These are phyloP conservation scores for Crithidia acanthocephali DNA, from an alignment of 208 protist species.

Conservation along the genomic window DNA sequence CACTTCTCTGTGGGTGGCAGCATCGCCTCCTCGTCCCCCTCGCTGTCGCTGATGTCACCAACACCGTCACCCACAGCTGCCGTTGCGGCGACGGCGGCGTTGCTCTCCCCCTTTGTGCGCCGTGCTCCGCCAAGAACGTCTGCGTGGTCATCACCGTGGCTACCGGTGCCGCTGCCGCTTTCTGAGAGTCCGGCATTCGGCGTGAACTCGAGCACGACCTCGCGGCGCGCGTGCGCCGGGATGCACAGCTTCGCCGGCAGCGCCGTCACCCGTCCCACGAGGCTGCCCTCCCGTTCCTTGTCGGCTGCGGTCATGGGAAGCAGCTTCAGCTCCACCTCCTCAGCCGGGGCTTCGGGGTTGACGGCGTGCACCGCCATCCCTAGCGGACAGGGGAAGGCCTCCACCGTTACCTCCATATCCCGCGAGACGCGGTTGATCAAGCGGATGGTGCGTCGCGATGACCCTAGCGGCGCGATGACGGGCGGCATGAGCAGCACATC, in stretches of 20 bases:
- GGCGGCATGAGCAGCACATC: constrained; percentile 88
- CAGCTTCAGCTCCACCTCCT: constrained; percentile 67
- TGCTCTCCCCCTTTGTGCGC: neutral
- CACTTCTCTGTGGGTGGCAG: constrained; percentile 29
- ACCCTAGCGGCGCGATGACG: constrained; percentile 76
- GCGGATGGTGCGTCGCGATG: constrained; percentile 66
- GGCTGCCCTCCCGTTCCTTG: constrained; percentile 33
- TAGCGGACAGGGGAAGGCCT: constrained; percentile 61
- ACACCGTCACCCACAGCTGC: constrained; percentile 29
- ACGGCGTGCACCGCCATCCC: constrained; percentile 76
- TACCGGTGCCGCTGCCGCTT: no score
- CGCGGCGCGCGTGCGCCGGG: constrained; percentile 58
- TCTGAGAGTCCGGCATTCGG: constrained; percentile 51
- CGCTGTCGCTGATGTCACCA: constrained; percentile 23
- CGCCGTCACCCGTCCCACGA: constrained; percentile 55
- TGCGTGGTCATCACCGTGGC: constrained; percentile 1
- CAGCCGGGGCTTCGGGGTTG: constrained; percentile 64
- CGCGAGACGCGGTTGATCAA: constrained; percentile 89
- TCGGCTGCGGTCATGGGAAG: constrained; percentile 47
- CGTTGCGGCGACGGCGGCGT: neutral
- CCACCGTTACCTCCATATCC: constrained; percentile 78
- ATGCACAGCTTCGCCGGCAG: constrained; percentile 68
- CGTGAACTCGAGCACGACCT: constrained; percentile 82
- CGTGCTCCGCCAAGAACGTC: neutral
- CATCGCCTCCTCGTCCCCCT: constrained; percentile 53